Conservation (phyloP, 495 filamentous ascomycete genomes). For the Penicillium dipodomyicola region DNA sequence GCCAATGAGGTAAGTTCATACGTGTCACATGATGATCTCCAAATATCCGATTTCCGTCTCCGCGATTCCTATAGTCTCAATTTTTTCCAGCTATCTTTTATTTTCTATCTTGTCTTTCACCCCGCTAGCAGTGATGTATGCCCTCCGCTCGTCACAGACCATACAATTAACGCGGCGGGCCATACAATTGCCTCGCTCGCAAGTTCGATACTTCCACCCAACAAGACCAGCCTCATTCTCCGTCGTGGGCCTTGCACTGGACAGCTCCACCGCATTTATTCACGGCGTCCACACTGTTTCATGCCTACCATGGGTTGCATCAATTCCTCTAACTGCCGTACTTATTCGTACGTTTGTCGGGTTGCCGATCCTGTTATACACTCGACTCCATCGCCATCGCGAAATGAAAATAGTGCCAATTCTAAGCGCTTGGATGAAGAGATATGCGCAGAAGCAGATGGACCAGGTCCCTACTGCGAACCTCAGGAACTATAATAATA, state of each 20-base stretch:
- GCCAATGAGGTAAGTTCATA: constrained; percentile 20
- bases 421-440: constrained; percentile 45
- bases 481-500: not conserved
- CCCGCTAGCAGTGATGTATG: constrained; percentile 17
- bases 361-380: constrained; percentile 58
- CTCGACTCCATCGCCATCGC: constrained; percentile 37
- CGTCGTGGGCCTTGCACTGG: constrained; percentile 45
- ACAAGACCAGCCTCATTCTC: constrained; percentile 37
- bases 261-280: constrained; percentile 54
- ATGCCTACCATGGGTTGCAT: constrained; percentile 65
- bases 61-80: not conserved
- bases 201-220: constrained; percentile 47
- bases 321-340: constrained; percentile 69
- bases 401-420: constrained; percentile 51
- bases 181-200: constrained; percentile 14
- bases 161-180: constrained; percentile 13
- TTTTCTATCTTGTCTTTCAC: not conserved
- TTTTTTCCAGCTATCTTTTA: not conserved
- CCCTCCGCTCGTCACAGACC: constrained; percentile 14
- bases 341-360: constrained; percentile 57
- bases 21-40: constrained; percentile 29
- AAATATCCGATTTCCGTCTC: constrained; percentile 1
- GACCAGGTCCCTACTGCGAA: not conserved
- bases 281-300: constrained; percentile 58
- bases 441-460: constrained; percentile 21